phyloP scores from a whole-genome alignment of 192 early-diverging fungal genomes.

The Spizellomyces punctatus region DNA sequence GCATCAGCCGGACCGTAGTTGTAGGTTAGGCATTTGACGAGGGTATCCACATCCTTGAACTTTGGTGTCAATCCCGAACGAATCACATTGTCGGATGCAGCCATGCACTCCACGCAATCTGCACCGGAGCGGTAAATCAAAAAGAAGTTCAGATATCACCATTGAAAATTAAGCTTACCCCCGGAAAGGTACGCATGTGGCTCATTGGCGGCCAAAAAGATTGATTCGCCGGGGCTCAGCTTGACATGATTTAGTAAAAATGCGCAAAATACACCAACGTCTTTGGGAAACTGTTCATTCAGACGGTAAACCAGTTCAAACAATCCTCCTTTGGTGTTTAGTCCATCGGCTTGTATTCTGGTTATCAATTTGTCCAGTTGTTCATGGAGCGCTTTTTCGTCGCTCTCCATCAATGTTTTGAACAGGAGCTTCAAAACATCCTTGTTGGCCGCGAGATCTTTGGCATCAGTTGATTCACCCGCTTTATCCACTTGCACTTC shows the following conservation, averaged over 20 bases:
- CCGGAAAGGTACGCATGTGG: slow-evolving; percentile 96
- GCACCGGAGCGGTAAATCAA: slow-evolving; percentile 6
- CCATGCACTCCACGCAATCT: slow-evolving; percentile 99
- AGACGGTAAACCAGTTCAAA: slow-evolving; percentile 75
- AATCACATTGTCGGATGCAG: slow-evolving; percentile 95
- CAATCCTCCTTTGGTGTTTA: slow-evolving; percentile 22
- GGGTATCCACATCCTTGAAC: slow-evolving; percentile 90
- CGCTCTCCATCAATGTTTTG: slow-evolving; percentile 34
- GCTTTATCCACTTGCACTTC: slow-evolving; percentile 8
- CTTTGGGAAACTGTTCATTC: slow-evolving; percentile 83
- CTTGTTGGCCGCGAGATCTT: slow-evolving; percentile 43
- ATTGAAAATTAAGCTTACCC: slow-evolving; percentile 46
- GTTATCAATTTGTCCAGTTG: slow-evolving; percentile 60
- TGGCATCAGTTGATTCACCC: neutral
- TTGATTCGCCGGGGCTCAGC: slow-evolving; percentile 81
- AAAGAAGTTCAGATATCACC: slow-evolving; percentile 9
- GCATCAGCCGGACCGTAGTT: slow-evolving; percentile 73
- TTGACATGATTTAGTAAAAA: slow-evolving; percentile 88
- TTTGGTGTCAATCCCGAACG: slow-evolving; percentile 97
- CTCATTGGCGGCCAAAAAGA: slow-evolving; percentile 95
- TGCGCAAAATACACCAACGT: slow-evolving; percentile 87
- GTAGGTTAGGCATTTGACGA: slow-evolving; percentile 93
- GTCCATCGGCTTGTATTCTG: slow-evolving; percentile 35
- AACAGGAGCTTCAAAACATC: slow-evolving; percentile 45
- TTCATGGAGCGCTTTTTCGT: slow-evolving; percentile 45